These are phyloP conservation scores for Lichtheimia hyalospora DNA, from an alignment of 371 early-diverging fungal genomes.

Conservation along the genomic window DNA sequence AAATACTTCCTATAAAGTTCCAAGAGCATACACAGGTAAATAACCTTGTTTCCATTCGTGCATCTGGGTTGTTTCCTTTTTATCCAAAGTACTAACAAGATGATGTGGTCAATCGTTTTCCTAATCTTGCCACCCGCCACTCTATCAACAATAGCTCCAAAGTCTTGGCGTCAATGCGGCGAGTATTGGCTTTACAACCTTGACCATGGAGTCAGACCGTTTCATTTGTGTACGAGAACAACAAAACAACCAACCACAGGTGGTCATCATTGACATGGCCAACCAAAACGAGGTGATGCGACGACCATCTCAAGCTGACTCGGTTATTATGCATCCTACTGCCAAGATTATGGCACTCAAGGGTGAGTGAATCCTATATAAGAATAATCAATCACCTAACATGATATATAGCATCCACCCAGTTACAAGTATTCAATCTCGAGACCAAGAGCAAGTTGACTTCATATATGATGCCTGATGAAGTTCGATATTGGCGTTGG, in stretches of 20 bases:
- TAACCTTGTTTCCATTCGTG: background rate
- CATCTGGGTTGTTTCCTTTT: background rate
- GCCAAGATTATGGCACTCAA: constrained; percentile 93
- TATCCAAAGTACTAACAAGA: too few species aligned
- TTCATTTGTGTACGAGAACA: constrained; percentile 96
- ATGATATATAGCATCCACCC: constrained; percentile 68
- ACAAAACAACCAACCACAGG: constrained; percentile 81
- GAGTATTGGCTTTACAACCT: constrained; percentile 93
- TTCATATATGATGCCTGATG: constrained; percentile 88
- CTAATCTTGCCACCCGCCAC: background rate
- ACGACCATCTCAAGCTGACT: constrained; percentile 95
- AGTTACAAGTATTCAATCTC: constrained; percentile 96
- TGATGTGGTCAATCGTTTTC: too few species aligned
- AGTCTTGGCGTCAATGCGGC: constrained; percentile 88
- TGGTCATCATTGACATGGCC: constrained; percentile 92
- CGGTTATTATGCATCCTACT: constrained; percentile 97
- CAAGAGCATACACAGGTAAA: constrained; percentile 95
- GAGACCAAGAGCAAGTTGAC: constrained; percentile 95
- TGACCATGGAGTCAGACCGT: constrained; percentile 97
- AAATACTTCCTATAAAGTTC: constrained; percentile 79
- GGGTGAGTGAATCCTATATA: constrained; percentile 45
- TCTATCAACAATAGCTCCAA: constrained; percentile 67
- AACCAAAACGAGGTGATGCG: constrained; percentile 80
- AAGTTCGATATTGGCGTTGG: constrained; percentile 98
- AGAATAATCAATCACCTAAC: too few species aligned